Evolutionary conservation across 345 rosid species (phyloP).

Genomic region (Camelina neglecta): DNA sequence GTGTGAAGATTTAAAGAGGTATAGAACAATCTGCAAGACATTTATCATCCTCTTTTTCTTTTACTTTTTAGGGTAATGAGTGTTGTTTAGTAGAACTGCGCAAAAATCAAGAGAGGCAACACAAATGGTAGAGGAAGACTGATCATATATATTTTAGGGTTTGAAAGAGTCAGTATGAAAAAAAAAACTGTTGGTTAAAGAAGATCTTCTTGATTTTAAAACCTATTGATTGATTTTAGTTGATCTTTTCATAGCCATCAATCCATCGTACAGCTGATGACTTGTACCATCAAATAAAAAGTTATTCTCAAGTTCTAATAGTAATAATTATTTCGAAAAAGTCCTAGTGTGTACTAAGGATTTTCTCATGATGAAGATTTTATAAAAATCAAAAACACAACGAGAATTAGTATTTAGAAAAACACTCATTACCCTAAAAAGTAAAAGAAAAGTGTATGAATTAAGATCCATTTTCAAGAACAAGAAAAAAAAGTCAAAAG

Average conservation of each 20-base stretch:
- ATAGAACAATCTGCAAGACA: constrained; percentile 23
- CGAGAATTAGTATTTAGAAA: background rate
- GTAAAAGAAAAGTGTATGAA: background rate
- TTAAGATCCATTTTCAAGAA: constrained; percentile 21
- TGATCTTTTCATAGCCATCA: constrained; percentile 43
- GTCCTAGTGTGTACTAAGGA: constrained; percentile 25
- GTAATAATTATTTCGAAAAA: constrained; percentile 22
- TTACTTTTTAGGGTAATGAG: constrained; percentile 47
- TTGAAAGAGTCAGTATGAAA: constrained; percentile 33
- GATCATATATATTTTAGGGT: constrained; percentile 41
- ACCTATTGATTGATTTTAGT: constrained; percentile 43
- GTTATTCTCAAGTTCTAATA: constrained; percentile 24
- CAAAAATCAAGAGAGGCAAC: constrained; percentile 33
- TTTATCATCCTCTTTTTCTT: constrained; percentile 21
- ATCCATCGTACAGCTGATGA: constrained; percentile 36
- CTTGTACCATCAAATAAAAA: constrained; percentile 44
- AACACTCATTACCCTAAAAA: background rate
- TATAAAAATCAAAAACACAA: background rate
- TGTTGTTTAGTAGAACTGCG: constrained; percentile 37
- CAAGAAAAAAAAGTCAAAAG: constrained; percentile 28
- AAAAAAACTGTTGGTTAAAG: constrained; percentile 45
- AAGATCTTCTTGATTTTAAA: constrained; percentile 32
- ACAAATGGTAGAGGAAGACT: constrained; percentile 35
- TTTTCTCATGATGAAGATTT: constrained; percentile 34
- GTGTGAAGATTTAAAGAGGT: constrained; percentile 12